Percentiles rank a stretch among this genome's conserved stretches.
Conservation (phyloP, 2,329 filamentous ascomycete genomes). For the Lecanicillium sp. region DNA sequence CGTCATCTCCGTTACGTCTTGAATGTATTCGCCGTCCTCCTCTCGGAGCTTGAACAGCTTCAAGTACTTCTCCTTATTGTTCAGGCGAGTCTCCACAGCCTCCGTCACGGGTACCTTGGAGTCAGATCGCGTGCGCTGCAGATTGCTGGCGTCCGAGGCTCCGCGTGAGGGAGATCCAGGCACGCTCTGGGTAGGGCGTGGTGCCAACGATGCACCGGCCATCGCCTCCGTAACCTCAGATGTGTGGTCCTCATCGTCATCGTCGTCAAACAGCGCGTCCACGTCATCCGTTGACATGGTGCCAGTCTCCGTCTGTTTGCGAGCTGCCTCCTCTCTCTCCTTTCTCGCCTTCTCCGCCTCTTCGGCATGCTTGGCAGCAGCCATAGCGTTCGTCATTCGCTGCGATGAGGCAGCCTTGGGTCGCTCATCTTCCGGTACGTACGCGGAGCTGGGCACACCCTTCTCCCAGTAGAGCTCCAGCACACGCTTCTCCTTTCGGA, state of each 20-base stretch:
- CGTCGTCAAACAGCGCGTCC: slow-evolving; percentile 92
- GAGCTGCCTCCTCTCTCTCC: slow-evolving; percentile 83
- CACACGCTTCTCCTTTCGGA: slow-evolving; percentile 89
- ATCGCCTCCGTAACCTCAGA: slow-evolving; percentile 87
- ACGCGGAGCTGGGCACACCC: slow-evolving; percentile 91
- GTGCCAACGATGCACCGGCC: slow-evolving; percentile 80
- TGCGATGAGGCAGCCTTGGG: slow-evolving; percentile 73
- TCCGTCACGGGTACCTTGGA: slow-evolving; percentile 77
- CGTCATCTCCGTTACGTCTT: slow-evolving; percentile 97
- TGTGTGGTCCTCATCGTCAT: slow-evolving; percentile 72
- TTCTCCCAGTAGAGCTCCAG: slow-evolving; percentile 99
- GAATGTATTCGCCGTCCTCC: slow-evolving; percentile 91
- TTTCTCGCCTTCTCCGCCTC: slow-evolving; percentile 73
- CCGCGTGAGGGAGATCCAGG: slow-evolving; percentile 83
- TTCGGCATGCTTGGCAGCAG: slow-evolving; percentile 72
- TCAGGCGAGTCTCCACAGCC: slow-evolving; percentile 69
- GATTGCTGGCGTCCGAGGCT: slow-evolving; percentile 55
- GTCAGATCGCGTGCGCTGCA: slow-evolving; percentile 87
- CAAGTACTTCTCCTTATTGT: slow-evolving; percentile 93
- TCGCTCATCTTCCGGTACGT: slow-evolving; percentile 92
- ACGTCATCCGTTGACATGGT: slow-evolving; percentile 90
- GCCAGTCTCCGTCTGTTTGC: slow-evolving; percentile 89
- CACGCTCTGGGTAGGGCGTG: slow-evolving; percentile 91
- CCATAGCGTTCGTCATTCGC: slow-evolving; percentile 65
- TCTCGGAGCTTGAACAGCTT: slow-evolving; percentile 84